Conservation (phyloP, 108 stramenopile species). For the Epithemia pelagica region DNA sequence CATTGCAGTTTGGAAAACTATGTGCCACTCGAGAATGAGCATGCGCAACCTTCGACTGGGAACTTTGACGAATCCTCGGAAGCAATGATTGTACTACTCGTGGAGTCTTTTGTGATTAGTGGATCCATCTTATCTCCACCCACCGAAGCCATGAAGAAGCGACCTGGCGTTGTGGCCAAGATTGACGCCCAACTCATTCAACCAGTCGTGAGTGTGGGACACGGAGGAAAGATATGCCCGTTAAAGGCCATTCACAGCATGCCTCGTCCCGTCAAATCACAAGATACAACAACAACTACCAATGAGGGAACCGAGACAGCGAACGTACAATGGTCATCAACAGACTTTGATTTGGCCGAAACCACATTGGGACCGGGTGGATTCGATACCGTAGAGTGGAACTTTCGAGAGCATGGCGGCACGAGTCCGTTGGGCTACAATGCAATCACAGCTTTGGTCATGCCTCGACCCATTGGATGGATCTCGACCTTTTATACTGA, state of each 20-base stretch:
- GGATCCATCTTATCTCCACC: slow-evolving; percentile 10
- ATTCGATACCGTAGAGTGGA: slow-evolving; percentile 7
- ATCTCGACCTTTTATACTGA: slow-evolving; percentile 12
- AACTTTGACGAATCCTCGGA: not conserved
- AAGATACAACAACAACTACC: not conserved
- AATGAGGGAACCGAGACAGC: not conserved
- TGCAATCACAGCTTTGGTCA: slow-evolving; percentile 3
- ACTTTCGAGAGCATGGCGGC: not conserved
- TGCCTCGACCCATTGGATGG: slow-evolving; percentile 21
- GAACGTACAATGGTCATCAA: not conserved
- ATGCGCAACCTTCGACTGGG: not conserved
- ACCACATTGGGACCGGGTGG: not conserved
- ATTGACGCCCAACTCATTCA: slow-evolving; percentile 14
- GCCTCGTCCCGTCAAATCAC: slow-evolving; percentile 6
- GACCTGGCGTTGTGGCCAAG: slow-evolving; percentile 9
- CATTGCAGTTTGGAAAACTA: slow-evolving; percentile 1
- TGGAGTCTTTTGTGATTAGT: slow-evolving; percentile 12
- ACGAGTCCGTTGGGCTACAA: slow-evolving; percentile 9
- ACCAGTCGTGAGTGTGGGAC: slow-evolving; percentile 7
- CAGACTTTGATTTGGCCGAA: slow-evolving; percentile 3
- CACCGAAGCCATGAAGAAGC: slow-evolving; percentile 2
- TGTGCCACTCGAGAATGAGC: not conserved
- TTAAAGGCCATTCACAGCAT: slow-evolving; percentile 1
- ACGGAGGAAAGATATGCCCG: not conserved
- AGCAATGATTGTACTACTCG: slow-evolving; percentile 1